Evolutionary conservation across 208 protist genomes (phyloP), one percentile per base, ranked within the genome.

Genomic region (Zelonia costaricensis): DNA sequence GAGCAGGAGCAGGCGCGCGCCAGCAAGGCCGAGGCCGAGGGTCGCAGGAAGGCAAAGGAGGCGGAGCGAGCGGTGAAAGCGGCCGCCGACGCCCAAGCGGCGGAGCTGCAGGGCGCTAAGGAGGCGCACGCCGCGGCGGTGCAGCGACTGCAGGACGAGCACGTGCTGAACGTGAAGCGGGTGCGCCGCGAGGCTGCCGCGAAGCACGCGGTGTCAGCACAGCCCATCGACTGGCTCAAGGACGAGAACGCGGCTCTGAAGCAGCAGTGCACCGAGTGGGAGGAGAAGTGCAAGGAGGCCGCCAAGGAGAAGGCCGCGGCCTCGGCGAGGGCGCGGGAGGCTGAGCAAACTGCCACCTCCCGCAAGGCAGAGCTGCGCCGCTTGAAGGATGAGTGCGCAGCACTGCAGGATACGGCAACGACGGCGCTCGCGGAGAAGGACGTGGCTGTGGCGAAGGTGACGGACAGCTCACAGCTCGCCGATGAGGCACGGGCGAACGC

Each of bases 161-260:
- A 62, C 9, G 33, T 52, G 35, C 27, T 56, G 56, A 28, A 39
- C 10, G 6, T 74, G 43, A 62, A 72, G 45, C 23, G 49, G 9
- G 31, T 44, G 25, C 39, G 35, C 22, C 35, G 22, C 1, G 54
- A 73, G 49, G 18, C 45, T 42, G 43, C 25, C 12, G 57, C 61
- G 3, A 62, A 72, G 40, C 48, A 23, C 10, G 51, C 60, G 23
- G 60, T 75, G 20, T 57, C 44, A 4, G 25, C 55, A 27, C 46
- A 71, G 30, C 76, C 71, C 0, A 53, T 74, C 2, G 76, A 82
- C 18, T 78, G 71, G 76, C 43, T 78, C 3, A 76, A 63, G 35
- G 66, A 76, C 25, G 76, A 82, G 36, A 75, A 76, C 45, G 57
- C 60, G 18, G 45, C 27, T 16, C 52, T 78, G 9, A 71, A 64